Percentiles rank a stretch among this genome's conserved stretches.
phyloP scores from a whole-genome alignment of 225 moss, liverwort and hornwort species.

The Neckera pumila region DNA sequence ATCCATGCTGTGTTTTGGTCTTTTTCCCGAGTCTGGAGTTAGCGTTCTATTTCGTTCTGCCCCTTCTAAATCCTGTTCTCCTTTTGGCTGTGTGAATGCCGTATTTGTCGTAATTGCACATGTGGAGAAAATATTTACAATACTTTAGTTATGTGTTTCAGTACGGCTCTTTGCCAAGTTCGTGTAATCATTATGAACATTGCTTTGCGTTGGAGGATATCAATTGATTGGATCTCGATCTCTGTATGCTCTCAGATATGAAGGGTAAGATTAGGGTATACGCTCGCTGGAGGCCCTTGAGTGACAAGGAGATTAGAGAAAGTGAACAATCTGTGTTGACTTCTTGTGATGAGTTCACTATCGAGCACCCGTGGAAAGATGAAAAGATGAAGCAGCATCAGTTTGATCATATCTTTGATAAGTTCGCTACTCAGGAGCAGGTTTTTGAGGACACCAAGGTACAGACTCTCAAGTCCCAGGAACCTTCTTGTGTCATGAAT shows the following conservation, averaged over 20 bases:
- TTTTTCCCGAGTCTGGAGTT: background rate
- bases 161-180: background rate
- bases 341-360: conserved; percentile 75
- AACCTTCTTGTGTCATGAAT: background rate
- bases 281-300: conserved; percentile 91
- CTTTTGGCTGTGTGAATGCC: background rate
- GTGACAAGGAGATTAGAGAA: conserved; percentile 70
- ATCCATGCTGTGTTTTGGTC: background rate
- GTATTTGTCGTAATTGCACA: background rate
- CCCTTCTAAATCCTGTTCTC: background rate
- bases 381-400: conserved; percentile 79
- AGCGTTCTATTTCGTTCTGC: background rate
- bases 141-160: background rate
- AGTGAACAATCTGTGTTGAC: conserved; percentile 40
- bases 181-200: background rate
- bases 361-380: conserved; percentile 96
- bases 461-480: background rate
- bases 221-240: background rate
- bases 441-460: conserved; percentile 94
- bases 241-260: conserved; percentile 53
- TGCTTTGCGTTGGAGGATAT: background rate
- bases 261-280: conserved; percentile 92
- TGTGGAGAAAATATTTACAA: background rate
- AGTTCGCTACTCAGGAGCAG: conserved; percentile 60
- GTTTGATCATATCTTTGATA: conserved; percentile 88